A percentile compares a stretch with the other conserved stretches of the same genome.
phyloP scores from a whole-genome alignment of 106 monocot species.

The Dioscorea alata region DNA sequence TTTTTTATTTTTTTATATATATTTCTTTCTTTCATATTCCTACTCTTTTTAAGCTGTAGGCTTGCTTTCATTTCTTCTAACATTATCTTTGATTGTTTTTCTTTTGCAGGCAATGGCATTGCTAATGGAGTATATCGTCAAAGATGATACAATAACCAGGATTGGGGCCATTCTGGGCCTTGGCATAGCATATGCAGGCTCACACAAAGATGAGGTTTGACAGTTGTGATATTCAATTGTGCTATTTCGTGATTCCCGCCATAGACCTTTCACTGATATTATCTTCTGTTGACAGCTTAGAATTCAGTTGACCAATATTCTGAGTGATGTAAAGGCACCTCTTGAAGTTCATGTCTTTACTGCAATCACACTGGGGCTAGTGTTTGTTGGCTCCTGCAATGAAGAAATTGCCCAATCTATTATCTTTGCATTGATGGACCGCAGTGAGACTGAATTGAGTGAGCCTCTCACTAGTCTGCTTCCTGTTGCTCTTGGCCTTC shows the following conservation, averaged over 20 bases:
- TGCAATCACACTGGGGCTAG: conserved; percentile 76
- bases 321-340: conserved; percentile 69
- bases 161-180: conserved; percentile 98
- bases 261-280: conserved; percentile 3
- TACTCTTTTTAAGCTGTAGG: no score
- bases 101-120: conserved; percentile 74
- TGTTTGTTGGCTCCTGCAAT: conserved; percentile 89
- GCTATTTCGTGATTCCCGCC: not conserved
- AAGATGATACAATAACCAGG: conserved; percentile 69
- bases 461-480: conserved; percentile 86
- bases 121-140: conserved; percentile 69
- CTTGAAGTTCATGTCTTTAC: conserved; percentile 91
- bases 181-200: conserved; percentile 97
- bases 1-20: not conserved
- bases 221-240: not conserved
- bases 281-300: conserved; percentile 46
- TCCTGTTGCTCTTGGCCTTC: conserved; percentile 95
- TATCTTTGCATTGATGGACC: conserved; percentile 83
- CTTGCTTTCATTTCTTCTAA: not conserved
- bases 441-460: conserved; percentile 74
- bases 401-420: conserved; percentile 96
- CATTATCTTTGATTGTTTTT: not conserved
- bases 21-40: not conserved
- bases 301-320: conserved; percentile 37
- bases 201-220: conserved; percentile 84